Evolutionary conservation across 106 monocot species (phyloP).

Genomic region (Dactylorhiza incarnata): DNA sequence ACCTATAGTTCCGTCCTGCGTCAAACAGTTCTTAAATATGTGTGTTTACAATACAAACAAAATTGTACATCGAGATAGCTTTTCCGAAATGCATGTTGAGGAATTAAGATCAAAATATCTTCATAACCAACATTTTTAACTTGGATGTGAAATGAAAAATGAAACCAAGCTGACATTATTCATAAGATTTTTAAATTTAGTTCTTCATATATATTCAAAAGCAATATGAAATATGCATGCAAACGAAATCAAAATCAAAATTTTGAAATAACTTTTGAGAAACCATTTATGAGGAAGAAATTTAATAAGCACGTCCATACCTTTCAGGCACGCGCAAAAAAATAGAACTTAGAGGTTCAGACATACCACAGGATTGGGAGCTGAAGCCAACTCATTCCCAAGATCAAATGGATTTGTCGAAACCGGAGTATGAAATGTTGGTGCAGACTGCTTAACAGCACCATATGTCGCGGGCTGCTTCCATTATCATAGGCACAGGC

Average conservation of each 20-base stretch:
- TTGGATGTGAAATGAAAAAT: not conserved
- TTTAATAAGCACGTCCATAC: not conserved
- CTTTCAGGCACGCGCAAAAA: not conserved
- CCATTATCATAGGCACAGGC: not conserved
- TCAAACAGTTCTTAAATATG: no score
- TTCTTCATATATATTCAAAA: not conserved
- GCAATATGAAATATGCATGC: not conserved
- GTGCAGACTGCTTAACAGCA: not conserved
- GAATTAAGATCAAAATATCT: not conserved
- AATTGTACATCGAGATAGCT: not conserved
- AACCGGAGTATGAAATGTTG: slow-evolving; percentile 1
- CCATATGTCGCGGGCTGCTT: not conserved
- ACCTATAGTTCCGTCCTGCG: no score
- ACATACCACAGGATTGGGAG: slow-evolving; percentile 21
- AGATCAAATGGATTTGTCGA: slow-evolving; percentile 24
- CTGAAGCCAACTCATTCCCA: slow-evolving; percentile 1
- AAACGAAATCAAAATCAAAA: not conserved
- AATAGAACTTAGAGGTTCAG: not conserved
- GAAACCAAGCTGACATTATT: not conserved
- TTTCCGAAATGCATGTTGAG: not conserved
- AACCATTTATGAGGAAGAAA: not conserved
- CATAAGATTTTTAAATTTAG: not conserved
- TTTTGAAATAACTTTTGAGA: not conserved
- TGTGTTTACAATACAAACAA: no score
- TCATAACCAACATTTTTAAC: not conserved